Evolutionary conservation across 345 rosid genomes (phyloP).

Genomic region (thale cress (Arabidopsis thaliana)): TAIR10.1 NC_003074.8:9958001-9958500

Average conservation of each 20-base stretch:
- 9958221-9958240: constrained; percentile 58
- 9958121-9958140: constrained; percentile 52
- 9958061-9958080: constrained; percentile 81
- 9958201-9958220: constrained; percentile 66
- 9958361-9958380: constrained; percentile 89
- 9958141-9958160: constrained; percentile 81
- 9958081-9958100: constrained; percentile 73
- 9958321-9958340: constrained; percentile 90
- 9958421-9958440: constrained; percentile 96
- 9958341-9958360: constrained; percentile 93
- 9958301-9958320: constrained; percentile 58
- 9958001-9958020: constrained; percentile 77
- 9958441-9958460: constrained; percentile 97
- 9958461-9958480: constrained; percentile 98
- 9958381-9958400: constrained; percentile 98
- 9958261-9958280: constrained; percentile 77
- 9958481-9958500: constrained; percentile 92
- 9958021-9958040: constrained; percentile 66
- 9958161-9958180: constrained; percentile 63
- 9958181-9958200: constrained; percentile 64
- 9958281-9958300: constrained; percentile 61
- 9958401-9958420: constrained; percentile 96
- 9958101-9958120: constrained; percentile 61
- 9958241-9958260: constrained; percentile 60
- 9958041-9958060: constrained; percentile 75